A percentile compares a stretch with the other conserved stretches of the same genome.
Conservation (phyloP, 805 yeast genomes). For the Metschnikowia peoriensis region DNA sequence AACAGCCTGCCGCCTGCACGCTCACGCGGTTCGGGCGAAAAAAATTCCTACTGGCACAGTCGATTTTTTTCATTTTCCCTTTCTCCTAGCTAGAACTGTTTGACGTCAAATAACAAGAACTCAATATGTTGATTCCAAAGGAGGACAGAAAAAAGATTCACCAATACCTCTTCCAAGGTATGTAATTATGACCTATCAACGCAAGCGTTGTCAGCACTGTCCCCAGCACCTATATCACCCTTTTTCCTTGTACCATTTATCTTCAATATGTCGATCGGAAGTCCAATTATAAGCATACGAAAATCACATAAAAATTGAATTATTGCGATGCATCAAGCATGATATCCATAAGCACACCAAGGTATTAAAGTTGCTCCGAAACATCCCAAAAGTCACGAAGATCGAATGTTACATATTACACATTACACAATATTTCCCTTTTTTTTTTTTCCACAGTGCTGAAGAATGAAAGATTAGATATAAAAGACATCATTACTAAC, state of each 20-base stretch:
- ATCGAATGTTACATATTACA: too few species aligned
- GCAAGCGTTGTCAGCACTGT: not conserved
- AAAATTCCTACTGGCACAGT: conserved; percentile 15
- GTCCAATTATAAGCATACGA: not conserved
- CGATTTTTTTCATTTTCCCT: conserved; percentile 16
- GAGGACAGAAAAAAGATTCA: conserved; percentile 99
- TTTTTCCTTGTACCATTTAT: not conserved
- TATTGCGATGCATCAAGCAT: too few species aligned
- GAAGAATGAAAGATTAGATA: not conserved
- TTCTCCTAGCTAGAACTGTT: conserved; percentile 16
- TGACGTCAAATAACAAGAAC: conserved; percentile 18
- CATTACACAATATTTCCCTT: too few species aligned
- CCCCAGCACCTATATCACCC: not conserved
- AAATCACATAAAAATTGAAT: not conserved
- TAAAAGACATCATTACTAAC: conserved; percentile 13
- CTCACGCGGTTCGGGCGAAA: conserved; percentile 17
- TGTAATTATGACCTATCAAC: conserved; percentile 35
- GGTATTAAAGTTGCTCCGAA: too few species aligned
- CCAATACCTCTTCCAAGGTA: conserved; percentile 98
- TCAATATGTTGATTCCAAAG: conserved; percentile 95
- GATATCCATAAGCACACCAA: too few species aligned
- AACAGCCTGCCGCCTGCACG: conserved; percentile 10
- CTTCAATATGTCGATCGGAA: not conserved
- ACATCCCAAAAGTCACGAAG: too few species aligned
- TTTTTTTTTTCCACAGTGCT: not conserved